Conservation (phyloP, 225 moss, liverwort and hornwort genomes). For the Neckera pumila region DNA sequence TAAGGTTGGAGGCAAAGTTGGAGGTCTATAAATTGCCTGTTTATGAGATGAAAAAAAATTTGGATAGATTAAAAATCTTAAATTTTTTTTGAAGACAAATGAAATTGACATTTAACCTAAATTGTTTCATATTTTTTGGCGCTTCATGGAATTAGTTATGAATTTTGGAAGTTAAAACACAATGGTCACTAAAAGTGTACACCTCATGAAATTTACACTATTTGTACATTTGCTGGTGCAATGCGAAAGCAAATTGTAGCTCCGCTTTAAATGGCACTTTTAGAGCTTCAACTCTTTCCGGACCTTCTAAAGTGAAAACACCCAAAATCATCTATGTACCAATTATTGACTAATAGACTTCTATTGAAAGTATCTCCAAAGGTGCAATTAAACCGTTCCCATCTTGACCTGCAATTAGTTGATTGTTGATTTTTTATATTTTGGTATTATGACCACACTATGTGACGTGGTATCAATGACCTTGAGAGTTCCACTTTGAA, state of each 20-base stretch:
- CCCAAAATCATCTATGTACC: accelerated
- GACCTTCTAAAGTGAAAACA: accelerated
- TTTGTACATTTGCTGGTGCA: background rate
- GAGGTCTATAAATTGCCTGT: background rate
- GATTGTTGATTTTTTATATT: too few species aligned
- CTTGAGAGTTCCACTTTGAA: accelerated
- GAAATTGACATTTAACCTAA: background rate
- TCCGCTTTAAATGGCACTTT: background rate
- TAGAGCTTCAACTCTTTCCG: accelerated
- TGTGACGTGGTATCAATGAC: background rate
- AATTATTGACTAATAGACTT: background rate
- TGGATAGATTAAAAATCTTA: too few species aligned
- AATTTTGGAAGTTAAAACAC: background rate
- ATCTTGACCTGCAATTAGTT: too few species aligned
- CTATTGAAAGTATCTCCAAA: background rate
- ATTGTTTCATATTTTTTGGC: background rate
- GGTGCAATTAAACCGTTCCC: too few species aligned
- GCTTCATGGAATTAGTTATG: background rate
- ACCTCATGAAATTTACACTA: background rate
- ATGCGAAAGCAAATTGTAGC: background rate
- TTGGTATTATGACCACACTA: too few species aligned
- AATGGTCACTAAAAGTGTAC: too few species aligned
- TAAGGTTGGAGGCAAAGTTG: background rate
- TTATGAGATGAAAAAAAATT: too few species aligned
- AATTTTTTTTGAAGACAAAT: background rate